These are phyloP conservation scores for Erucastrum elatum DNA, from an alignment of 345 rosid species.

Conservation along the genomic window DNA sequence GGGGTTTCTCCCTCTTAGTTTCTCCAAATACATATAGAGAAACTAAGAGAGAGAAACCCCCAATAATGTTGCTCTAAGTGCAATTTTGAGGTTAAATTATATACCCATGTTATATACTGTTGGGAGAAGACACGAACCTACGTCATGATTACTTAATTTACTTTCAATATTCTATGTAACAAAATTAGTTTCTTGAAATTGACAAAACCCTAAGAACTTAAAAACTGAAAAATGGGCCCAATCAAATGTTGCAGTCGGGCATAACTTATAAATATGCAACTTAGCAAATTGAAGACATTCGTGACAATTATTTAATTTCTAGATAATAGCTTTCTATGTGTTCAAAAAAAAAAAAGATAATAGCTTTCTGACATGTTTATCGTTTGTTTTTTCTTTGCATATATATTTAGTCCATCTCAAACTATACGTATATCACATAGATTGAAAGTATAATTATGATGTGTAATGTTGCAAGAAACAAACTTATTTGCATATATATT, in stretches of 20 bases:
- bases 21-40: too few relatives aligned
- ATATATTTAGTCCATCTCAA: neutral
- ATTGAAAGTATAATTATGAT: neutral
- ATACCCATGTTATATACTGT: neutral
- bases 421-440: neutral
- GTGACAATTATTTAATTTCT: neutral
- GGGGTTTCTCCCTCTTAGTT: too few relatives aligned
- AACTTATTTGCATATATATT: neutral
- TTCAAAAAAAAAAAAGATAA: too few relatives aligned
- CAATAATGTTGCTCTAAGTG: neutral
- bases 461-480: neutral
- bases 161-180: neutral
- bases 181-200: neutral
- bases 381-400: neutral
- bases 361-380: neutral
- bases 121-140: neutral
- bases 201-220: neutral
- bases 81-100: neutral
- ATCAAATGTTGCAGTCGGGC: neutral
- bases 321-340: neutral
- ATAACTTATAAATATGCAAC: neutral
- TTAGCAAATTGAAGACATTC: neutral
- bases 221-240: neutral
- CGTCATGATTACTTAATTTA: neutral
- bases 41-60: too few relatives aligned